Evolutionary conservation across 208 protist genomes (phyloP).

Genomic region (Spongospora subterranea): DNA sequence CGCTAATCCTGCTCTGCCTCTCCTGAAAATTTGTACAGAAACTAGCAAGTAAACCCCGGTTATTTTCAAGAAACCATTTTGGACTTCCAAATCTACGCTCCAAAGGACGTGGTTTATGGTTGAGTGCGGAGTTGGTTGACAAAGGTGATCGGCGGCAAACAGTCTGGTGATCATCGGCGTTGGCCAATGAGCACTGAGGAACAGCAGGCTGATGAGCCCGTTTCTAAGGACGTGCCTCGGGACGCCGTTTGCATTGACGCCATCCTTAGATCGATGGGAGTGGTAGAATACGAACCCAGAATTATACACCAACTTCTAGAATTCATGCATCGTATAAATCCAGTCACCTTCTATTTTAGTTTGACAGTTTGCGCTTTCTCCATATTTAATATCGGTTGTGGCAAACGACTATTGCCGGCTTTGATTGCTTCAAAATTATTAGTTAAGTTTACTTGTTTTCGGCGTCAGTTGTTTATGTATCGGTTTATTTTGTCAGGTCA

Average conservation of each 20-base stretch:
- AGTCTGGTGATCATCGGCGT: too few relatives aligned
- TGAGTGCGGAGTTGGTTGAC: too few relatives aligned
- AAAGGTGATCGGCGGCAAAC: too few relatives aligned
- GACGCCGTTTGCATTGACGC: conserved; percentile 51
- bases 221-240: not conserved
- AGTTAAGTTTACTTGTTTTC: too few relatives aligned
- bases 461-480: not conserved
- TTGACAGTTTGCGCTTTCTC: not conserved
- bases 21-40: too few relatives aligned
- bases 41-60: too few relatives aligned
- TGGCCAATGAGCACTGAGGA: too few relatives aligned
- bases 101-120: too few relatives aligned
- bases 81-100: too few relatives aligned
- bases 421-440: not conserved
- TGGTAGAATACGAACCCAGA: conserved; percentile 31
- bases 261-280: conserved; percentile 34
- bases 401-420: not conserved
- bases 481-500: not conserved
- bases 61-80: too few relatives aligned
- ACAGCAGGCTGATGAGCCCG: not conserved
- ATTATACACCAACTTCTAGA: conserved; percentile 38
- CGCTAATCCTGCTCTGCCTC: too few relatives aligned
- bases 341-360: not conserved
- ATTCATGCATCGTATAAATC: conserved; percentile 40
- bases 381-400: not conserved